Evolutionary conservation across 1,284 basidiomycete genomes (phyloP).

Genomic region (Tylopilus orsonianus): DNA sequence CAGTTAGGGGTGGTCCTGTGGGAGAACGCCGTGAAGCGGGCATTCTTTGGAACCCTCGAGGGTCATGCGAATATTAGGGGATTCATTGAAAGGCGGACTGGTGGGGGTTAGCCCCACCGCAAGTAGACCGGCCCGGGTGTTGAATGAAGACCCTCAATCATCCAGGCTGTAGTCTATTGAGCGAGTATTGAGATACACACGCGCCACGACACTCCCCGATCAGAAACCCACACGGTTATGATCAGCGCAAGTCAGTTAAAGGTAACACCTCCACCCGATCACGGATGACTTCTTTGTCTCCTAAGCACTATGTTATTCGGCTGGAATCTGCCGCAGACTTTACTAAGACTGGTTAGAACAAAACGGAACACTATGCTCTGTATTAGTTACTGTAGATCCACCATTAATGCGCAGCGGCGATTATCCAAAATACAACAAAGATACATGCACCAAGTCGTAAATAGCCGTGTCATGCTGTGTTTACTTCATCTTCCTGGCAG

Average conservation of each 20-base stretch:
- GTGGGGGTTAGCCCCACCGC: conserved; percentile 26
- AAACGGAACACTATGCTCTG: conserved; percentile 2
- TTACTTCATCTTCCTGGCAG: conserved; percentile 31
- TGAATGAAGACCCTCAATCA: conserved; percentile 8
- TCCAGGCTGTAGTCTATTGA: conserved; percentile 7
- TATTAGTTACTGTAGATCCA: conserved; percentile 14
- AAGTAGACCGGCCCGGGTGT: background rate
- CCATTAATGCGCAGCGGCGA: conserved; percentile 20
- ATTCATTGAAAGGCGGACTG: conserved; percentile 71
- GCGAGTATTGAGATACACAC: background rate
- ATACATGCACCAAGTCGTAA: conserved; percentile 14
- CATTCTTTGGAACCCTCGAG: conserved; percentile 82
- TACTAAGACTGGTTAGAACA: background rate
- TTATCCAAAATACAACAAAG: conserved; percentile 14
- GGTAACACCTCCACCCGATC: conserved; percentile 2
- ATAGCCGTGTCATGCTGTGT: conserved; percentile 17
- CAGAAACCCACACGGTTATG: conserved; percentile 13
- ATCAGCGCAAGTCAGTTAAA: conserved; percentile 14
- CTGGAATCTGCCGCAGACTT: conserved; percentile 1
- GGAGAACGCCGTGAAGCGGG: conserved; percentile 68
- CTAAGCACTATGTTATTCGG: conserved; percentile 13
- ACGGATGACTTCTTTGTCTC: conserved; percentile 14
- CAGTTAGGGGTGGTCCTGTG: conserved; percentile 81
- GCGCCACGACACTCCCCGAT: too few species aligned
- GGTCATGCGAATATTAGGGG: conserved; percentile 79